phyloP scores from a whole-genome alignment of 2,329 filamentous ascomycete genomes.

The Arthrinium phaeospermum region DNA sequence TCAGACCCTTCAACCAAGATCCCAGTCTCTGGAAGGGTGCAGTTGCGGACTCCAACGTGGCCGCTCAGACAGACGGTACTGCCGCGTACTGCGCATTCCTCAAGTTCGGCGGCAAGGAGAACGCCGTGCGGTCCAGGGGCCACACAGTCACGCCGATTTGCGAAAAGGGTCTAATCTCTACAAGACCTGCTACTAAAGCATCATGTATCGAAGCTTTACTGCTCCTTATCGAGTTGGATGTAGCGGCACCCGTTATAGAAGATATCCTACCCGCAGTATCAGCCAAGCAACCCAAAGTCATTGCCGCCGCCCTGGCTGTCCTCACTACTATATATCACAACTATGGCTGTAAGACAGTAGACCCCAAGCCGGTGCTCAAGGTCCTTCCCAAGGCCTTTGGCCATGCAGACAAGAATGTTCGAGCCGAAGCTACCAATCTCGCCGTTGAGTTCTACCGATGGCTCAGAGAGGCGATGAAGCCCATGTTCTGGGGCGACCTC shows the following conservation, averaged over 20 bases:
- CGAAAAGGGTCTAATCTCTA: slow-evolving; percentile 90
- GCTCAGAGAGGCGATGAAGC: slow-evolving; percentile 97
- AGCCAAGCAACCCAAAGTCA: slow-evolving; percentile 47
- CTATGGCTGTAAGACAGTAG: slow-evolving; percentile 91
- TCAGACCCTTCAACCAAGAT: slow-evolving; percentile 87
- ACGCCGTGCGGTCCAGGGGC: slow-evolving; percentile 77
- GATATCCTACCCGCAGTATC: slow-evolving; percentile 70
- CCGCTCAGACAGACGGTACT: slow-evolving; percentile 92
- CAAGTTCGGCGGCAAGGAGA: slow-evolving; percentile 84
- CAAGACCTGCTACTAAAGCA: slow-evolving; percentile 85
- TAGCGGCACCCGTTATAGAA: slow-evolving; percentile 83
- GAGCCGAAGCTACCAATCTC: slow-evolving; percentile 89
- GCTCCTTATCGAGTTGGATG: slow-evolving; percentile 89
- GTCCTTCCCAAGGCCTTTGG: slow-evolving; percentile 87
- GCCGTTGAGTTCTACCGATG: slow-evolving; percentile 96
- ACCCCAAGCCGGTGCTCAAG: slow-evolving; percentile 92
- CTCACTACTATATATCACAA: slow-evolving; percentile 88
- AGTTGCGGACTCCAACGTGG: slow-evolving; percentile 93
- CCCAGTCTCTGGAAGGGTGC: slow-evolving; percentile 88
- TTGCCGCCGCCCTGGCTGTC: slow-evolving; percentile 52
- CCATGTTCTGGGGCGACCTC: slow-evolving; percentile 93
- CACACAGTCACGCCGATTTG: slow-evolving; percentile 79
- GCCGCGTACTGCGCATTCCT: slow-evolving; percentile 88
- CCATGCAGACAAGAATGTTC: slow-evolving; percentile 97
- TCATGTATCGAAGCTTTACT: slow-evolving; percentile 86